Base-by-base conservation (phyloP, 1,139 yeast genomes). In the Suhomyces atakaporum region DNA sequence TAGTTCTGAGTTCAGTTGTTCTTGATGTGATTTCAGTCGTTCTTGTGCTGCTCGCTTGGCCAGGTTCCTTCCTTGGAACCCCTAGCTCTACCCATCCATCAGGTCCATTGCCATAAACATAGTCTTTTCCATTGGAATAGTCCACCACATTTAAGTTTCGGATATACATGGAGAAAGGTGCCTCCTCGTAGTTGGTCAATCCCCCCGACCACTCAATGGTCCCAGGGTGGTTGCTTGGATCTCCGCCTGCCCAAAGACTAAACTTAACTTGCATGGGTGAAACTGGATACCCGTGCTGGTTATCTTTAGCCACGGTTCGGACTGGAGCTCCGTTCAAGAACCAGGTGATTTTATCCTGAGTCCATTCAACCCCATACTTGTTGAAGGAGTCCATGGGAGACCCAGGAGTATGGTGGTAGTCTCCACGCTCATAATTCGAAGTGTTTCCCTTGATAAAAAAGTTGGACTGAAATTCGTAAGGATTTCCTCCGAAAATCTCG, bases 201-300 rank as follows among this genome's bases (percentile, higher is more conserved):
- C 72, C 73, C 2, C 73, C 75, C 12, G 75, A 66, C 63, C 75
- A 64, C 45, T 63, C 68, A 44, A 73, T 67, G 24, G 77, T 71
- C 31, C 76, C 81, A 53, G 72, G 64, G 6, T 56, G 60, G 38
- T 66, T 68, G 11, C 62, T 66, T 36, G 66, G 58, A 43, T 73
- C 75, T 29, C 80, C 77, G 5, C 54, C 53, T 0, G 66, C 70
- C 75, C 75, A 69, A 21, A 68, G 45, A 47, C 73, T 64, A 23
- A 68, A 47, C 36, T 56, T 60, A n/a, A 69, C 46, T 18, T 51
- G 46, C 72, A 66, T 65, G 16, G 75, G 75, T 5, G 69, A 56
- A 5, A 44, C 23, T 3, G 75, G 75, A 31, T 51, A 61, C 8
- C 72, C 73, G 30, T 66, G 63, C 3, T 40, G 40, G 26, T 53